Conservation (phyloP, 148 eudicot species). For the Heliamphora exappendiculata region DNA sequence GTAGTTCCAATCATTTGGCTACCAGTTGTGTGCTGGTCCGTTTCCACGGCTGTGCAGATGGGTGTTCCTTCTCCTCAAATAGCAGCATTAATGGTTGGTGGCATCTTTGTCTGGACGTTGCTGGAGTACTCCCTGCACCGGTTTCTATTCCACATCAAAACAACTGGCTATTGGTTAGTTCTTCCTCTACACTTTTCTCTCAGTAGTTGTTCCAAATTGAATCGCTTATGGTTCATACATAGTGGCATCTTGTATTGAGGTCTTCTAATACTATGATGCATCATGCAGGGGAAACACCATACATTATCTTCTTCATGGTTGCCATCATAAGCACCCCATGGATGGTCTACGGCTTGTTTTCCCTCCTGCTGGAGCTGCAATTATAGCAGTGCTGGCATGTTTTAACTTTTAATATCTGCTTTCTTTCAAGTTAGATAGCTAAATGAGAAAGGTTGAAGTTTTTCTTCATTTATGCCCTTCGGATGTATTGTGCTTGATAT, state of each 20-base stretch:
- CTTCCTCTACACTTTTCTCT: neutral
- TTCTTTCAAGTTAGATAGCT: neutral
- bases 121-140: constrained; percentile 76
- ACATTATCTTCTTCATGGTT: constrained; percentile 87
- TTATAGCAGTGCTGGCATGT: constrained; percentile 58
- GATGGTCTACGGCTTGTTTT: constrained; percentile 88
- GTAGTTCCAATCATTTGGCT: constrained; percentile 74
- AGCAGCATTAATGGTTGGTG: constrained; percentile 35
- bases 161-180: constrained; percentile 66
- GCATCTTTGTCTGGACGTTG: constrained; percentile 71
- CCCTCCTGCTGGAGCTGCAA: constrained; percentile 80
- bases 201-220: neutral
- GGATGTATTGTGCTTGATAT: neutral
- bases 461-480: neutral
- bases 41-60: constrained; percentile 39
- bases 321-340: constrained; percentile 93
- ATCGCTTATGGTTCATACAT: neutral
- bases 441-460: neutral
- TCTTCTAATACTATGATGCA: neutral
- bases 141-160: constrained; percentile 82
- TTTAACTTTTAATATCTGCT: neutral
- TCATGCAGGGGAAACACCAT: constrained; percentile 53
- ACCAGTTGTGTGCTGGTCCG: constrained; percentile 64
- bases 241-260: neutral
- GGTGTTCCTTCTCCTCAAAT: constrained; percentile 44